These are phyloP conservation scores for Aspergillus ellipticus DNA, from an alignment of 495 filamentous ascomycete genomes.

Conservation along the genomic window DNA sequence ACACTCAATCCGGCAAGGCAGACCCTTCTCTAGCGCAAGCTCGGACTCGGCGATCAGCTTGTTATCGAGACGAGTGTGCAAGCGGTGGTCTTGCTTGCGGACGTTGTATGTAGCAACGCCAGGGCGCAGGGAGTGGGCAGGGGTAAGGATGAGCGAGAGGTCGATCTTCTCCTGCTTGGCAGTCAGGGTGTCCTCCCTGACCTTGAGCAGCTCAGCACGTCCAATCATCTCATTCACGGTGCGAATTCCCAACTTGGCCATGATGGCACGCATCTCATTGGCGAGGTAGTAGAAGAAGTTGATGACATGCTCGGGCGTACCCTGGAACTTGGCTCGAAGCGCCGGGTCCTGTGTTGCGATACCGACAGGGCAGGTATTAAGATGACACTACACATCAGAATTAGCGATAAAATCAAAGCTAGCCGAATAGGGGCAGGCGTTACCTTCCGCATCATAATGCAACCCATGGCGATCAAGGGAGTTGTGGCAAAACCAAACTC, in stretches of 20 bases:
- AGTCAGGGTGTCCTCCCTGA: conserved; percentile 84
- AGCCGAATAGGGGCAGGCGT: conserved; percentile 40
- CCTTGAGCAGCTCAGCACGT: conserved; percentile 79
- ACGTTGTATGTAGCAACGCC: conserved; percentile 99
- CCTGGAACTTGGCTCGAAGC: conserved; percentile 90
- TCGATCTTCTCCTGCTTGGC: conserved; percentile 93
- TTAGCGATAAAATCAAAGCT: conserved; percentile 2
- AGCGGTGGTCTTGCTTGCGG: conserved; percentile 92
- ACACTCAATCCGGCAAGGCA: conserved; percentile 92
- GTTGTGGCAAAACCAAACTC: conserved; percentile 99
- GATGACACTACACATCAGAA: conserved; percentile 35
- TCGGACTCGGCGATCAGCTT: conserved; percentile 98
- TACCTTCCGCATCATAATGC: conserved; percentile 92
- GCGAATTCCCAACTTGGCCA: conserved; percentile 93
- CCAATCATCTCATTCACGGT: conserved; percentile 99
- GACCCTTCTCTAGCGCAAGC: conserved; percentile 91
- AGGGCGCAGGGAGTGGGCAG: conserved; percentile 91
- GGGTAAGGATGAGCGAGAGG: conserved; percentile 91
- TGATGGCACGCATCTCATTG: conserved; percentile 96
- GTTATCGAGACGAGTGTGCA: conserved; percentile 95
- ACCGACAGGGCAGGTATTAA: conserved; percentile 93
- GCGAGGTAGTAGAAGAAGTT: conserved; percentile 99
- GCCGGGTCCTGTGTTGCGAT: conserved; percentile 97
- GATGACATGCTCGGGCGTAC: conserved; percentile 95
- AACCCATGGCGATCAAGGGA: conserved; percentile 95